Evolutionary conservation across 805 yeast genomes (phyloP).

Genomic region (Candida peoriensis): DNA sequence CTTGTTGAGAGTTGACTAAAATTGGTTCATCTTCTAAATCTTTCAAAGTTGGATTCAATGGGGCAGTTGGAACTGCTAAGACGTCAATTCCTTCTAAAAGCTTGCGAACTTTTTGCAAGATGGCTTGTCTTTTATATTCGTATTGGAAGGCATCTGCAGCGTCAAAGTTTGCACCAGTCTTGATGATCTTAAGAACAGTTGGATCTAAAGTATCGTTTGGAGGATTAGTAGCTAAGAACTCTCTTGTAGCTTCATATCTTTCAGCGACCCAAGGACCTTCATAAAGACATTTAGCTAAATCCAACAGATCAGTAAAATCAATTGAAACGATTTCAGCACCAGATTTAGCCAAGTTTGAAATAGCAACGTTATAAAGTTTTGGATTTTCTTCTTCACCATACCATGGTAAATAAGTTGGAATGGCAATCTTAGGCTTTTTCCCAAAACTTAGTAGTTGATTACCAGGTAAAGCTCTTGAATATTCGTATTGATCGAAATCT

Average conservation of each 20-base stretch:
- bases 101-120: conserved; percentile 58
- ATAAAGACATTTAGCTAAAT: conserved; percentile 81
- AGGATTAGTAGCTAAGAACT: conserved; percentile 65
- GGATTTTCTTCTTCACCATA: conserved; percentile 79
- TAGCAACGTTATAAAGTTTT: conserved; percentile 55
- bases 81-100: conserved; percentile 63
- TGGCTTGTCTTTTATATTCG: conserved; percentile 83
- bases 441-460: conserved; percentile 60
- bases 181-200: conserved; percentile 70
- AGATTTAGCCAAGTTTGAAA: conserved; percentile 43
- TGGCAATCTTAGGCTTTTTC: conserved; percentile 59
- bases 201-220: conserved; percentile 75
- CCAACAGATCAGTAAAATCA: conserved; percentile 72
- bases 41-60: conserved; percentile 79
- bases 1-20: conserved; percentile 80
- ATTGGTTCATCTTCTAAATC: conserved; percentile 76
- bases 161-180: conserved; percentile 68
- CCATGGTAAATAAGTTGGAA: conserved; percentile 74
- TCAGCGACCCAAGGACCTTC: conserved; percentile 99
- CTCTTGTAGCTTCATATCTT: conserved; percentile 78
- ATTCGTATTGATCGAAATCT: conserved; percentile 68
- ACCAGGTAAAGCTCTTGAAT: conserved; percentile 69
- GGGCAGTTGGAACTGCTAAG: conserved; percentile 88
- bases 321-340: conserved; percentile 59
- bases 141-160: conserved; percentile 82